Evolutionary conservation across 352 stramenopile genomes (phyloP).

Genomic region (Pythium phragmiticola): DNA sequence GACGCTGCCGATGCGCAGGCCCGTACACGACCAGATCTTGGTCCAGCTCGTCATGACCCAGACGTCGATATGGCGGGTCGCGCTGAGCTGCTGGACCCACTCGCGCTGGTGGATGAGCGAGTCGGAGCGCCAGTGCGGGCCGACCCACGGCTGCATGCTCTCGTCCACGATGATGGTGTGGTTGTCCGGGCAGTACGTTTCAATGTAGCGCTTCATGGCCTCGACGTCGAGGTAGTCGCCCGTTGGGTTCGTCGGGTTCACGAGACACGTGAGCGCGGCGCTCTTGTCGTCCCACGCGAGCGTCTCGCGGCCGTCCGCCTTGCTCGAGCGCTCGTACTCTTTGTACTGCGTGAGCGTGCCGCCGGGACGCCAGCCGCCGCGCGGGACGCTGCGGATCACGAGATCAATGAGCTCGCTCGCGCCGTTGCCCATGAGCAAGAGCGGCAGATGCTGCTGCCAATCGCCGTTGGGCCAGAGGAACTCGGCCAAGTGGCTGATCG

Average conservation of each 20-base stretch:
- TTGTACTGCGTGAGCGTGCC: slow-evolving; percentile 84
- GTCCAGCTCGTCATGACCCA: slow-evolving; percentile 93
- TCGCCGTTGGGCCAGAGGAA: slow-evolving; percentile 74
- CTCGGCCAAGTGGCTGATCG: slow-evolving; percentile 83
- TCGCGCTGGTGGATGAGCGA: slow-evolving; percentile 86
- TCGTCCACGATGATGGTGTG: slow-evolving; percentile 92
- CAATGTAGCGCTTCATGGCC: slow-evolving; percentile 88
- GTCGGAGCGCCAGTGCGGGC: slow-evolving; percentile 79
- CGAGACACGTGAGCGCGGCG: slow-evolving; percentile 81
- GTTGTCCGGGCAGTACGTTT: slow-evolving; percentile 76
- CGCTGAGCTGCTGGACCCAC: slow-evolving; percentile 75
- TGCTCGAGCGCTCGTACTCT: slow-evolving; percentile 85
- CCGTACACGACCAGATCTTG: slow-evolving; percentile 93
- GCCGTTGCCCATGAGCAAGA: slow-evolving; percentile 83
- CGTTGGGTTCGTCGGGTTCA: slow-evolving; percentile 90
- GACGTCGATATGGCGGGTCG: slow-evolving; percentile 78
- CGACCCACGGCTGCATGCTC: slow-evolving; percentile 91
- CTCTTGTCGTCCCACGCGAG: slow-evolving; percentile 69
- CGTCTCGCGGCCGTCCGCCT: slow-evolving; percentile 76
- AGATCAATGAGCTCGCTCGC: slow-evolving; percentile 87
- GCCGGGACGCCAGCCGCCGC: slow-evolving; percentile 69
- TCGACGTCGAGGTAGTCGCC: slow-evolving; percentile 85
- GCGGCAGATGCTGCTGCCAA: slow-evolving; percentile 54
- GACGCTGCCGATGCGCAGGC: slow-evolving; percentile 85
- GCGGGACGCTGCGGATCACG: slow-evolving; percentile 80